Evolutionary conservation across 768 basidiomycete species (phyloP).

Genomic region (Suillus paluster): DNA sequence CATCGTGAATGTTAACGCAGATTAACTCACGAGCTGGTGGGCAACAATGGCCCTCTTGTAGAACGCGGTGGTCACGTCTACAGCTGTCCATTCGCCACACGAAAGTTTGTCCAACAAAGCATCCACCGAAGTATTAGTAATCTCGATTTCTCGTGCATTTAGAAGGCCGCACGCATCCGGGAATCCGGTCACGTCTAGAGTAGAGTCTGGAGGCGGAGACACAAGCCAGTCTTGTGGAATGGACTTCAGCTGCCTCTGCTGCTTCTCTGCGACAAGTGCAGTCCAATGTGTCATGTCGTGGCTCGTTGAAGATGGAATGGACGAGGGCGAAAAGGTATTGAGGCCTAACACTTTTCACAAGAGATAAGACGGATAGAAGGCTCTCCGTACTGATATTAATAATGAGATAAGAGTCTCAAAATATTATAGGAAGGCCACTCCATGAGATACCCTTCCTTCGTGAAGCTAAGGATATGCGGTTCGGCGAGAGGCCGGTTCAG

Average conservation of each 20-base stretch:
- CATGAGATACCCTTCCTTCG: too few relatives aligned
- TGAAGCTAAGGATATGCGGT: too few relatives aligned
- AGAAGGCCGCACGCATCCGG: slow-evolving; percentile 63
- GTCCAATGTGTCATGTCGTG: slow-evolving; percentile 46
- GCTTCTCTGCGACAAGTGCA: slow-evolving; percentile 58
- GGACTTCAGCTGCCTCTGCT: slow-evolving; percentile 49
- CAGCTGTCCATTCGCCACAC: slow-evolving; percentile 57
- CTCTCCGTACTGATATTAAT: not conserved
- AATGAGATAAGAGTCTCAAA: not conserved
- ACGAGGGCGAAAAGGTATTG: not conserved
- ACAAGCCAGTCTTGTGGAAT: slow-evolving; percentile 73
- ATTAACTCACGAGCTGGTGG: slow-evolving; percentile 65
- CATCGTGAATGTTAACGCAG: too few relatives aligned
- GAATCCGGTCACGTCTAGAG: slow-evolving; percentile 55
- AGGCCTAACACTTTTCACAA: not conserved
- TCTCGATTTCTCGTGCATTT: slow-evolving; percentile 56
- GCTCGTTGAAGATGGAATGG: not conserved
- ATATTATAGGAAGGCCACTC: not conserved
- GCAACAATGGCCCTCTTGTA: slow-evolving; percentile 79
- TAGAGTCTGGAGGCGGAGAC: slow-evolving; percentile 44
- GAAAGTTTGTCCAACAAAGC: slow-evolving; percentile 58
- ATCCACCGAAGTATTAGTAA: slow-evolving; percentile 54
- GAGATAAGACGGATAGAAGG: not conserved
- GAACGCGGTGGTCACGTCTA: slow-evolving; percentile 73
- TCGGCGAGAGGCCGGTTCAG: too few relatives aligned